Percentiles rank a stretch among this genome's conserved stretches.
Evolutionary conservation across 129 eudicot genomes (phyloP).

Genomic region (Solidago caesia): DNA sequence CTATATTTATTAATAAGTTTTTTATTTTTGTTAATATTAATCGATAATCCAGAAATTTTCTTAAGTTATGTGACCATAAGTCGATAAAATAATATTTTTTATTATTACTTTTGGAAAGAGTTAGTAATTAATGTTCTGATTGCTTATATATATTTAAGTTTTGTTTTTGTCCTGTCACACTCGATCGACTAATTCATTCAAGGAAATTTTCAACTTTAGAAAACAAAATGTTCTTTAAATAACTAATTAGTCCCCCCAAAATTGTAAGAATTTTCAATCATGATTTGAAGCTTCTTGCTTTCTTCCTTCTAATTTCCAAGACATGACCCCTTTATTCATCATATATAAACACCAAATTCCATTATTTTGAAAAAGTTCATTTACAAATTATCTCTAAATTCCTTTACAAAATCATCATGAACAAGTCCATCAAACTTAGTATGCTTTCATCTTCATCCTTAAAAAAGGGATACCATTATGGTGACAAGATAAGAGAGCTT

Average conservation of each 20-base stretch:
- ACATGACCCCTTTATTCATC: background rate
- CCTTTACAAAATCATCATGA: background rate
- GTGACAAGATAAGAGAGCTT: slow-evolving; percentile 17
- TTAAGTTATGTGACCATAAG: too few species aligned
- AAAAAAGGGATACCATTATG: slow-evolving; percentile 1
- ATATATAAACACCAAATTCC: slow-evolving; percentile 14
- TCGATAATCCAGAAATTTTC: too few species aligned
- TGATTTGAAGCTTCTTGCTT: slow-evolving; percentile 18
- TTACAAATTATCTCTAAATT: background rate
- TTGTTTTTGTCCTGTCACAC: slow-evolving; percentile 12
- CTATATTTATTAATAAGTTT: too few species aligned
- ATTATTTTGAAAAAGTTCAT: background rate
- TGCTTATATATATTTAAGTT: background rate
- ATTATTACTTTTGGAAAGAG: background rate
- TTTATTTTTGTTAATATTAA: too few species aligned
- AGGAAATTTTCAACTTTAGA: background rate
- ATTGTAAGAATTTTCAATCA: slow-evolving; percentile 20
- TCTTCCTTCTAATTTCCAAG: slow-evolving; percentile 20
- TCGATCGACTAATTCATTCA: background rate
- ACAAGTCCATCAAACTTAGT: background rate
- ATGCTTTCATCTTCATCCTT: slow-evolving; percentile 22
- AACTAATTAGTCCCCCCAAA: background rate
- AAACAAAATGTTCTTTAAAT: background rate
- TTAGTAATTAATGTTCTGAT: background rate
- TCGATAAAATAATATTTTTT: too few species aligned